Conservation (phyloP, 2,329 filamentous ascomycete genomes). For the Pezicula radicicola region DNA sequence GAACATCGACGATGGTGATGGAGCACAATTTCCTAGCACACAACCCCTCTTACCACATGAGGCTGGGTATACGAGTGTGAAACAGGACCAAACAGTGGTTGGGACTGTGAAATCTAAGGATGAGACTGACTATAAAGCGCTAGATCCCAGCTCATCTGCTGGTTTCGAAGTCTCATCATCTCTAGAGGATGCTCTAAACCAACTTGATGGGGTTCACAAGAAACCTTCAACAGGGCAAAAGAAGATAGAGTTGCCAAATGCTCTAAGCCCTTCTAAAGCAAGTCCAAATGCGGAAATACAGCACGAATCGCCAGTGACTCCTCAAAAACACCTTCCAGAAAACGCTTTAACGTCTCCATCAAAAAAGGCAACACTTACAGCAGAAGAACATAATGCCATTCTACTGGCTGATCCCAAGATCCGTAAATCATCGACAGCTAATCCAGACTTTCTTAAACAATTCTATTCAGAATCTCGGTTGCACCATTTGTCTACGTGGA, state of each 20-base stretch:
- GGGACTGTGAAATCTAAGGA: neutral
- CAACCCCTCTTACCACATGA: slow-evolving; percentile 12
- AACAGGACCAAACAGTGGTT: neutral
- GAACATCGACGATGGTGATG: slow-evolving; percentile 39
- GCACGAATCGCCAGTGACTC: too few species aligned
- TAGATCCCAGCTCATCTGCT: slow-evolving; percentile 14
- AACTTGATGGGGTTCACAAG: slow-evolving; percentile 5
- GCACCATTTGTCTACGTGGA: slow-evolving; percentile 96
- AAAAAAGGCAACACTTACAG: slow-evolving; percentile 52
- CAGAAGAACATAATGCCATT: slow-evolving; percentile 88
- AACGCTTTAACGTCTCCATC: neutral
- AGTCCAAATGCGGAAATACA: too few species aligned
- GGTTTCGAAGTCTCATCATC: slow-evolving; percentile 28
- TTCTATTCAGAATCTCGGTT: slow-evolving; percentile 94
- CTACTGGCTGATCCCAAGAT: slow-evolving; percentile 82
- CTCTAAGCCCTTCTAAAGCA: too few species aligned
- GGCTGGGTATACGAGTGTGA: neutral
- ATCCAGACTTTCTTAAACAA: slow-evolving; percentile 90
- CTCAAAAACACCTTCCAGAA: slow-evolving; percentile 4
- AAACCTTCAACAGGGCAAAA: neutral
- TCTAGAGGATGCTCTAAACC: slow-evolving; percentile 27
- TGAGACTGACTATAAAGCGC: neutral
- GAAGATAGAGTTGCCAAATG: neutral
- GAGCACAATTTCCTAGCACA: slow-evolving; percentile 24
- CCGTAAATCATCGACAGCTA: slow-evolving; percentile 84